Conservation (phyloP, 352 stramenopile species). For the Elongisporangium anandrum region DNA sequence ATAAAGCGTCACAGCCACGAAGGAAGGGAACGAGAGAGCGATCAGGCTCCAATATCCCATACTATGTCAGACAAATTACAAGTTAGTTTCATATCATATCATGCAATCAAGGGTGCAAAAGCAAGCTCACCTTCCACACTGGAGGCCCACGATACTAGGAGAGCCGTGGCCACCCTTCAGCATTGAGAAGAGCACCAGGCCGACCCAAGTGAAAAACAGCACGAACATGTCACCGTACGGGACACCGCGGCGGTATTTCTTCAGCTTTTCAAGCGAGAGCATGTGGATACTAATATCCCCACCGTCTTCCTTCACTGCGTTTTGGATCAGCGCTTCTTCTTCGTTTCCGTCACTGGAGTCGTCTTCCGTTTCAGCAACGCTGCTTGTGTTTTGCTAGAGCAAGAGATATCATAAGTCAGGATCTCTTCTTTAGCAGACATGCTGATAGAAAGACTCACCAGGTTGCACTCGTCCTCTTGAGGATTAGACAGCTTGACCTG, state of each 20-base stretch:
- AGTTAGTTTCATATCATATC: background rate
- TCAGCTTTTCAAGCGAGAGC: constrained; percentile 47
- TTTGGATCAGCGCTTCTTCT: constrained; percentile 48
- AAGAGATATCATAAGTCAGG: constrained; percentile 9
- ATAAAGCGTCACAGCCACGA: constrained; percentile 65
- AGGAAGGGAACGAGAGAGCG: constrained; percentile 63
- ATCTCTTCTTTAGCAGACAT: no score
- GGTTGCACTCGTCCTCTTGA: constrained; percentile 26
- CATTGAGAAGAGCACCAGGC: constrained; percentile 73
- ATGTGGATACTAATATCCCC: constrained; percentile 7
- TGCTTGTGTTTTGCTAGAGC: constrained; percentile 19
- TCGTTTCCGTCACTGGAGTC: constrained; percentile 41
- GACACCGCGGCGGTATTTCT: constrained; percentile 41
- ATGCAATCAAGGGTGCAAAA: background rate
- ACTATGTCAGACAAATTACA: constrained; percentile 8
- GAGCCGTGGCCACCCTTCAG: constrained; percentile 73
- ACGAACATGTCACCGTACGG: constrained; percentile 59
- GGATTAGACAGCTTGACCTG: constrained; percentile 35
- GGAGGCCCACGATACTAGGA: constrained; percentile 65
- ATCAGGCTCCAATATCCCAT: constrained; percentile 66
- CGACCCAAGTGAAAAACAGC: constrained; percentile 75
- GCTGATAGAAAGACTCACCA: constrained; percentile 16
- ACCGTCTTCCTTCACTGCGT: constrained; percentile 33
- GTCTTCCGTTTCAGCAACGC: constrained; percentile 15
- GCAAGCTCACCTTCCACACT: constrained; percentile 33